These are phyloP conservation scores for Actinomucor elegans DNA, from an alignment of 371 early-diverging fungal species.

Conservation along the genomic window DNA sequence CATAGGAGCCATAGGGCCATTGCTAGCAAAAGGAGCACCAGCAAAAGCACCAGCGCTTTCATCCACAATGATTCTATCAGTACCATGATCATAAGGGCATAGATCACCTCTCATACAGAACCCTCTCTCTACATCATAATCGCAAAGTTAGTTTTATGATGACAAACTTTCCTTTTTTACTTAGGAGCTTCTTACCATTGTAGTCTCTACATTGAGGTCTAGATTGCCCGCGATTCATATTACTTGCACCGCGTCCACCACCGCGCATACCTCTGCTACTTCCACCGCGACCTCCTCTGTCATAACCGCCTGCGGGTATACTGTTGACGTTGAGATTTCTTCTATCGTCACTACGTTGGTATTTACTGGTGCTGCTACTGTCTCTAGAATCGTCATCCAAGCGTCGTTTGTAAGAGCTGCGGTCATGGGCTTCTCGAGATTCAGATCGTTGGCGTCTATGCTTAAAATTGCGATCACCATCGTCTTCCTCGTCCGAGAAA, in stretches of 20 bases:
- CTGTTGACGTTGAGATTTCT: constrained; percentile 1
- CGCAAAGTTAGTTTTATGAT: too few relatives aligned
- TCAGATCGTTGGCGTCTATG: constrained; percentile 62
- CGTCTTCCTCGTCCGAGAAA: constrained; percentile 61
- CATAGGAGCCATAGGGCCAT: constrained; percentile 21
- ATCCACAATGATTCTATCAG: constrained; percentile 73
- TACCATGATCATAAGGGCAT: constrained; percentile 81
- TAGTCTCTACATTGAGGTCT: constrained; percentile 71
- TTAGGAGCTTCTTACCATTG: constrained; percentile 68
- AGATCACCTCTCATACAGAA: constrained; percentile 80
- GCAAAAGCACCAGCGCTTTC: constrained; percentile 40
- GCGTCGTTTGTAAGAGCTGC: constrained; percentile 29
- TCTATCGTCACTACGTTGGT: constrained; percentile 21
- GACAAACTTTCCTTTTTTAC: too few relatives aligned
- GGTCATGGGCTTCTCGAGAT: constrained; percentile 26
- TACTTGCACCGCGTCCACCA: constrained; percentile 43
- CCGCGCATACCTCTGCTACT: constrained; percentile 31
- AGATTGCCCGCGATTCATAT: constrained; percentile 25
- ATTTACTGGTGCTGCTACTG: constrained; percentile 22
- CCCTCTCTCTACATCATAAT: constrained; percentile 64
- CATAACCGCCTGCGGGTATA: constrained; percentile 1
- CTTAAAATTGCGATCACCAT: constrained; percentile 74
- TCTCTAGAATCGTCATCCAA: constrained; percentile 16
- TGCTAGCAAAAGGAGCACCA: constrained; percentile 17
- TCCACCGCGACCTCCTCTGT: constrained; percentile 14